A percentile compares a stretch with the other conserved stretches of the same genome.
Conservation (phyloP, 257 asterid species). For the Cruciata laevipes region DNA sequence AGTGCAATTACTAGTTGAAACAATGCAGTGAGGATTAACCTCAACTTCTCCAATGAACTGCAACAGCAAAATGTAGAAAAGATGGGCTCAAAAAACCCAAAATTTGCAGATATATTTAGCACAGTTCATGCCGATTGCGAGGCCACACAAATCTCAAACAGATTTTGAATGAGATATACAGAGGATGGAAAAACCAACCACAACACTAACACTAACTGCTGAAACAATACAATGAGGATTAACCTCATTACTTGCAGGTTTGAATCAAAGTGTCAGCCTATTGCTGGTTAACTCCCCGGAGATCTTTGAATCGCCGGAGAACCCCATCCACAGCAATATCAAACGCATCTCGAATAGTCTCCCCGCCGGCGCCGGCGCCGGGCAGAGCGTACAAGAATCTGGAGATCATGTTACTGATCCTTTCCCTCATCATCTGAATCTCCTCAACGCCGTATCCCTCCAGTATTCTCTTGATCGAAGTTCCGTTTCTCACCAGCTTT, state of each 20-base stretch:
- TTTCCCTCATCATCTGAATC: conserved; percentile 57
- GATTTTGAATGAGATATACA: neutral
- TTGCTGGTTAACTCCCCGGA: conserved; percentile 8
- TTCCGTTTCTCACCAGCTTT: conserved; percentile 53
- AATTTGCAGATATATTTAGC: no score
- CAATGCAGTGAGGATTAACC: no score
- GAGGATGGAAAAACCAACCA: neutral
- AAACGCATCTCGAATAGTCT: conserved; percentile 55
- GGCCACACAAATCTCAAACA: neutral
- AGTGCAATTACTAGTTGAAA: no score
- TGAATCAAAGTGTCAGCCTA: neutral
- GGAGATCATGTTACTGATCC: conserved; percentile 57
- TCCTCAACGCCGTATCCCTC: conserved; percentile 43
- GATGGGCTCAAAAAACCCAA: no score
- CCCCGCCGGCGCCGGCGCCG: conserved; percentile 24
- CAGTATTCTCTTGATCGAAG: conserved; percentile 25
- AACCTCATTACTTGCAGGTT: neutral
- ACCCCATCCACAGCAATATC: conserved; percentile 69
- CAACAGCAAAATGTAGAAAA: no score
- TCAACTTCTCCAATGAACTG: no score
- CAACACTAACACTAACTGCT: neutral
- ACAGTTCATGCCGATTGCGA: no score
- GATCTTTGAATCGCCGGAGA: conserved; percentile 60
- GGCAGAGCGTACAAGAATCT: conserved; percentile 49
- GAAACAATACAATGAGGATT: neutral